Evolutionary conservation across 108 stramenopile species (phyloP).

Genomic region (Epithemia pelagica): DNA sequence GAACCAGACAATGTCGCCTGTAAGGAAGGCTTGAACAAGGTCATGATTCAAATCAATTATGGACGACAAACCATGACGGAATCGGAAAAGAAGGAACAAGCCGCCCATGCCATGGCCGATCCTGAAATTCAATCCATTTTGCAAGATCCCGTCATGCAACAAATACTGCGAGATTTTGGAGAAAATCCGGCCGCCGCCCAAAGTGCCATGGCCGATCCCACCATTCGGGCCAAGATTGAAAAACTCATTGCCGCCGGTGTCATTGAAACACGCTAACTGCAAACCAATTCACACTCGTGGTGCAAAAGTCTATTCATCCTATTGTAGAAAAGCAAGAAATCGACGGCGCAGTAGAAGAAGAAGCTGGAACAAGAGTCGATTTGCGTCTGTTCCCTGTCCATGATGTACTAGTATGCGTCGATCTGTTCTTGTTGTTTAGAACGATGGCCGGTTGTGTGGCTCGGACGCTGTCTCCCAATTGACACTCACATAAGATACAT

Average conservation of each 20-base stretch:
- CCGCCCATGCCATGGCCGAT: conserved; percentile 98
- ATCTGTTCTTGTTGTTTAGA: too few species aligned
- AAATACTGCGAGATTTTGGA: conserved; percentile 89
- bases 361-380: too few species aligned
- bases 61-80: conserved; percentile 74
- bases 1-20: conserved; percentile 87
- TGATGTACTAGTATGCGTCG: too few species aligned
- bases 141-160: conserved; percentile 93
- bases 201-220: conserved; percentile 85
- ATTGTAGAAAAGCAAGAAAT: too few species aligned
- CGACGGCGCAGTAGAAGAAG: too few species aligned
- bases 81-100: conserved; percentile 88
- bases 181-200: conserved; percentile 90
- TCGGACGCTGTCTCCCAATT: too few species aligned
- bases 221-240: conserved; percentile 91
- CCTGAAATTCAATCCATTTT: conserved; percentile 97
- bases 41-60: conserved; percentile 64
- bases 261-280: conserved; percentile 67
- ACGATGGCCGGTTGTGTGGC: too few species aligned
- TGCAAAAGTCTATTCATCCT: too few species aligned
- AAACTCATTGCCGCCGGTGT: conserved; percentile 97
- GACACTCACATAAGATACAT: too few species aligned
- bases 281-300: too few species aligned
- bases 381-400: too few species aligned
- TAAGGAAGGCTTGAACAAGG: conserved; percentile 88